Base-by-base conservation (phyloP, 176 grass and related monocot species). In the Poa annua region DNA sequence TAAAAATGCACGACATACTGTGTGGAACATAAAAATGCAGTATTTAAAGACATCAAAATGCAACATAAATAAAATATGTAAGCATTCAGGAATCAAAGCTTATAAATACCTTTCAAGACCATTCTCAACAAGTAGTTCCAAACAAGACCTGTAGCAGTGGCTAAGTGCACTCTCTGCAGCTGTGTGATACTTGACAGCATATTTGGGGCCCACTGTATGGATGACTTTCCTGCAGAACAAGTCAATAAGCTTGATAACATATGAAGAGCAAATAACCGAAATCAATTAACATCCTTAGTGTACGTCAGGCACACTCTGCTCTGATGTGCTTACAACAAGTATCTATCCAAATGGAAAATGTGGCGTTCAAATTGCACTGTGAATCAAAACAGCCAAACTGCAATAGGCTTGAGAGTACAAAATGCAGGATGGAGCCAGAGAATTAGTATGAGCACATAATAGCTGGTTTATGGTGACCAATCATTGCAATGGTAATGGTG, bases 141-240 rank as follows among this genome's bases (percentile, higher is more conserved):
- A 85, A 80, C 97, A 99, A 84, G 97, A 93, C 17, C 93, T 85
- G 78, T 96, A 99, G 89, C 96, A 96, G 69, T 99, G 96, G 61
- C 93, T 99, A 83, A 99, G 96, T 21, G 93, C 96, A 78, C 93
- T 96, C 87, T 99, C 96, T 76, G 93, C 93, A 85, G 93, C 97
- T 64, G 93, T 99, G 85, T 99, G 97, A 84, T 96, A 99, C 74
- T 99, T 99, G 17, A 99, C 81, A 83, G 97, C 93, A 89, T 99
- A 99, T 88, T 99, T 99, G 34, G 91, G 93, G 19, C 97, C 97
- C 44, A 96, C n/a, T n/a, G n/a, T n/a, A n/a, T n/a, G n/a, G n/a
- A n/a, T n/a, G n/a, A n/a, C n/a, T n/a, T n/a, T n/a, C 84, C 97
- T 99, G 85, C 38, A 86, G 60, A 77, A 84, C 41, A 35, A 41